Percentiles rank a stretch among this genome's conserved stretches.
Conservation (phyloP, 257 asterid species). For the Plantago major region DNA sequence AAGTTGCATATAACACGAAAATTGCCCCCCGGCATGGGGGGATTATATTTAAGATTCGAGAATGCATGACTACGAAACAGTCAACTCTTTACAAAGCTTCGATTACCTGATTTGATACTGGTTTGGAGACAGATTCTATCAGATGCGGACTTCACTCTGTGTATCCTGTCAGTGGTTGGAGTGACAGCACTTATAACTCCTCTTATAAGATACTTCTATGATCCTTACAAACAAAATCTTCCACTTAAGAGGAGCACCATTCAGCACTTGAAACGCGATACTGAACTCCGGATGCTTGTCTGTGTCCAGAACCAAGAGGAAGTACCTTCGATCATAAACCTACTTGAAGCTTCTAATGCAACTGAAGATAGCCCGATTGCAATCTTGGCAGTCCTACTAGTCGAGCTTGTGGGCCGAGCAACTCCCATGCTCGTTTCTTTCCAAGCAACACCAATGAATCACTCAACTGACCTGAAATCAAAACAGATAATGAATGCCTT, state of each 20-base stretch:
- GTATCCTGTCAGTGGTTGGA: background rate
- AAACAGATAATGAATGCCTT: background rate
- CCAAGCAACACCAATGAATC: background rate
- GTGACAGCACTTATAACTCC: slow-evolving; percentile 11
- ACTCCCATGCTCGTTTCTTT: slow-evolving; percentile 7
- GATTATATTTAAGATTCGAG: background rate
- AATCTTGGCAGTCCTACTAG: slow-evolving; percentile 1
- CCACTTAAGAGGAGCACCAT: slow-evolving; percentile 1
- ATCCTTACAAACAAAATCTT: slow-evolving; percentile 1
- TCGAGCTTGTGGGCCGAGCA: slow-evolving; percentile 10
- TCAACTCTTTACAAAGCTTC: too few species aligned
- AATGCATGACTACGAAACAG: background rate
- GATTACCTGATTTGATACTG: background rate
- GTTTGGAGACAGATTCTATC: slow-evolving; percentile 3
- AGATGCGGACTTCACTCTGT: slow-evolving; percentile 5
- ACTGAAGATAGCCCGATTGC: slow-evolving; percentile 6
- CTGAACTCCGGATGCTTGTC: slow-evolving; percentile 8
- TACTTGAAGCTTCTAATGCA: slow-evolving; percentile 9
- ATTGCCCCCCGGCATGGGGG: too few species aligned
- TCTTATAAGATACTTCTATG: slow-evolving; percentile 2
- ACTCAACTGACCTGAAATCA: background rate
- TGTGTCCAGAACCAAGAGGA: slow-evolving; percentile 10
- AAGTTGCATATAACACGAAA: too few species aligned
- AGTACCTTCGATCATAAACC: background rate
- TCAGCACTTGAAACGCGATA: slow-evolving; percentile 4